Evolutionary conservation across 2,329 filamentous ascomycete genomes (phyloP).

Genomic region (Aspergillus chevalieri): DNA sequence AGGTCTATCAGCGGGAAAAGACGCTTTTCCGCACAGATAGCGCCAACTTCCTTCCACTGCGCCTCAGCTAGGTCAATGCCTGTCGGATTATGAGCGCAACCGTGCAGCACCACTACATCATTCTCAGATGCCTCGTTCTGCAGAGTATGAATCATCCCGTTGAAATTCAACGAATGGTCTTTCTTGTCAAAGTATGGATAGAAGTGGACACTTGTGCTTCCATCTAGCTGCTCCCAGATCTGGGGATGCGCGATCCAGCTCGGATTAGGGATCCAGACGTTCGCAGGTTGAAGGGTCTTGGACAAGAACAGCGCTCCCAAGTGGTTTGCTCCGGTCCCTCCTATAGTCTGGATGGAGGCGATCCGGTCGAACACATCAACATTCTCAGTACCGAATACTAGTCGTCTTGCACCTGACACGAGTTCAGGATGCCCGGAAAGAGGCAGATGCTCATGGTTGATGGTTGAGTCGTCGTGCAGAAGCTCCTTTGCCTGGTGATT

Average conservation of each 20-base stretch:
- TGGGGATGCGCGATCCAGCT: slow-evolving; percentile 93
- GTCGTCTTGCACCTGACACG: background rate
- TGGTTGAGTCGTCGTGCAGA: background rate
- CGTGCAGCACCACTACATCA: slow-evolving; percentile 54
- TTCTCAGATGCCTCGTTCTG: slow-evolving; percentile 34
- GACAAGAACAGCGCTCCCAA: slow-evolving; percentile 77
- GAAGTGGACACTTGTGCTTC: slow-evolving; percentile 58
- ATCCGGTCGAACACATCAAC: too few relatives aligned
- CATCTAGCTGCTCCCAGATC: slow-evolving; percentile 70
- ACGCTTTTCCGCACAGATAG: slow-evolving; percentile 47
- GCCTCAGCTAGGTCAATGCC: slow-evolving; percentile 79
- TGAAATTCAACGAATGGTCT: slow-evolving; percentile 5
- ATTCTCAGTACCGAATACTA: too few relatives aligned
- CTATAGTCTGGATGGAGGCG: slow-evolving; percentile 73
- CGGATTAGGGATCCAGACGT: slow-evolving; percentile 76
- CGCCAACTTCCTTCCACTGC: slow-evolving; percentile 74
- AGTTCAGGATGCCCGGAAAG: background rate
- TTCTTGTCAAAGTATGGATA: slow-evolving; percentile 79
- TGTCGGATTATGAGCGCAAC: slow-evolving; percentile 88
- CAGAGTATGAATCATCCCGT: slow-evolving; percentile 27
- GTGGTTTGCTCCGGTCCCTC: slow-evolving; percentile 81
- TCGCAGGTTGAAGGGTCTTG: slow-evolving; percentile 66
- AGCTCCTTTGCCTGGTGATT: background rate
- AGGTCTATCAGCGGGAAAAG: slow-evolving; percentile 70
- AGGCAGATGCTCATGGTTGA: background rate